Evolutionary conservation across 163 green algal genomes (phyloP), one percentile per base, ranked within the genome.

Genomic region (Scenedesmus sp.): DNA sequence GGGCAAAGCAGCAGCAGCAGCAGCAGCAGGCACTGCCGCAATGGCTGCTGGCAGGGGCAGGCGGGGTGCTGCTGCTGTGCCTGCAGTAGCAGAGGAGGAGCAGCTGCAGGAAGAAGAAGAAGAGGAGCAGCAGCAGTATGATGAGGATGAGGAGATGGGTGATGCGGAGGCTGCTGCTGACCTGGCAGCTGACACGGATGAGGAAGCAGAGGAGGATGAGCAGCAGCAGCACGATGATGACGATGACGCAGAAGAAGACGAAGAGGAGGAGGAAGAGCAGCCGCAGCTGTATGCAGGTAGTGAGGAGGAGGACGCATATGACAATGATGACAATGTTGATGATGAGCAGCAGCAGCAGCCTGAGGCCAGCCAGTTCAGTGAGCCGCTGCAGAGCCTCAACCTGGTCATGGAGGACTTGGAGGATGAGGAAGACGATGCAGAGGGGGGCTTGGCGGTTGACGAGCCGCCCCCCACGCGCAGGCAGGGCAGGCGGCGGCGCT

Each of bases 371-470:
- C 87, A 86, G 76, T 84, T 56, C 76, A 91, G 87, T 54, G 87
- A 87, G 54, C 87, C 73, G 59, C 76, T 91, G 74, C 81, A 66
- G 20, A 91, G 59, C 56, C 74, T 91, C 23, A 52, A 91, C 26
- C 18, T 91, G 10, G 76, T 86, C 26, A 13, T 91, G 57, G 87
- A 86, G 66, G 34, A 56, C 34, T 5, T 66, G 52, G 15, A 15
- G 15, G 20, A 67, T 15, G 81, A 86, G 15, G 81, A 62, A 15
- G 87, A 91, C 1, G 46, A 81, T 5, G 52, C 66, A 4, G 85
- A 90, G 13, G 13, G 57, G 56, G 87, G 87, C 4, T 76, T 83
- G 12, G 87, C 54, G 26, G 87, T 87, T 57, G 87, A 91, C 16
- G 74, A 86, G 87, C 87, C 87, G 81, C 73, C 74, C 52, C 73